Conservation (phyloP, 2,329 filamentous ascomycete species). For the Pseudogymnoascus sp. region DNA sequence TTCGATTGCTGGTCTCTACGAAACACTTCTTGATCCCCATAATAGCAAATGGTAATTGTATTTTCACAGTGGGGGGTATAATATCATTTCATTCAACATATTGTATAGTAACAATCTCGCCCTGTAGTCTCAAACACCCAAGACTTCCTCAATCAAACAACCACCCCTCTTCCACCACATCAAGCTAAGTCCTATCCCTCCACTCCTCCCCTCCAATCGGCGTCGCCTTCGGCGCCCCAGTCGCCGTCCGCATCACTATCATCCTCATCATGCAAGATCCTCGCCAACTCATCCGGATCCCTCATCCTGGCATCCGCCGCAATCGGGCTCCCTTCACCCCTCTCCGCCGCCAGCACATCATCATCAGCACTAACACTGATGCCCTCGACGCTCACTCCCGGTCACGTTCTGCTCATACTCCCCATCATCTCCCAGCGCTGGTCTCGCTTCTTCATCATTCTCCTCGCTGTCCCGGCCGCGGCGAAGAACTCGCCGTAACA, state of each 20-base stretch:
- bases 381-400: constrained; percentile 34
- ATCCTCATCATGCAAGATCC: constrained; percentile 51
- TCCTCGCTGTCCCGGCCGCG: constrained; percentile 31
- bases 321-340: constrained; percentile 41
- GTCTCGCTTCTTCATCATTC: constrained; percentile 18
- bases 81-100: neutral
- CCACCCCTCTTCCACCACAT: neutral
- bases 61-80: neutral
- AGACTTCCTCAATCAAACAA: neutral
- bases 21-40: too few species aligned
- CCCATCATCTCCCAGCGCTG: constrained; percentile 23
- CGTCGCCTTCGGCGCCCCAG: neutral
- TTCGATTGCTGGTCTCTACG: too few species aligned
- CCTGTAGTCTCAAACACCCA: neutral
- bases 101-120: neutral
- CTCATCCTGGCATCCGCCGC: constrained; percentile 56
- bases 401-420: constrained; percentile 15
- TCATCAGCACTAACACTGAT: constrained; percentile 64
- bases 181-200: neutral
- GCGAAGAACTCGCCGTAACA: constrained; percentile 73
- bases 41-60: too few species aligned
- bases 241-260: constrained; percentile 28
- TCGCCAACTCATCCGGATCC: constrained; percentile 59
- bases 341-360: constrained; percentile 46
- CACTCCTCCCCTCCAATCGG: constrained; percentile 2